A percentile compares a stretch with the other conserved stretches of the same genome.
Conservation (phyloP, 805 yeast genomes). For the Naumovozyma castellii region DNA sequence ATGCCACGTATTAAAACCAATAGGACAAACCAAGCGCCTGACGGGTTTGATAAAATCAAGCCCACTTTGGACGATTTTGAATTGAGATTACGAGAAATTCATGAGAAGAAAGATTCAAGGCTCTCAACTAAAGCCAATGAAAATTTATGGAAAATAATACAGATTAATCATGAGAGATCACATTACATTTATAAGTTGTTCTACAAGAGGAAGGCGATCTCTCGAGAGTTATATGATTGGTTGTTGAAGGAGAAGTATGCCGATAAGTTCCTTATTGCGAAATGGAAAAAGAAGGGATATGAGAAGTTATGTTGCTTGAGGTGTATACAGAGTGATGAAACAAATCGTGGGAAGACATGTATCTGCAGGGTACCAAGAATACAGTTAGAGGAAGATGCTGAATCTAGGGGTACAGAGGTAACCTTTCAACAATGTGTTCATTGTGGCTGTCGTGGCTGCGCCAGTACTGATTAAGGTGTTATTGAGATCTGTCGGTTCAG, state of each 20-base stretch:
- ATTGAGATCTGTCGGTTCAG: too few relatives aligned
- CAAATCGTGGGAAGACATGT: slow-evolving; percentile 60
- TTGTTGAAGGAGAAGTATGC: slow-evolving; percentile 55
- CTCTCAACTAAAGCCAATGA: slow-evolving; percentile 45
- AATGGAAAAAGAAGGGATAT: slow-evolving; percentile 79
- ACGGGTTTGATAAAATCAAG: slow-evolving; percentile 59
- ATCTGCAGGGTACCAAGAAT: slow-evolving; percentile 77
- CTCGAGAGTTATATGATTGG: slow-evolving; percentile 64
- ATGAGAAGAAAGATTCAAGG: slow-evolving; percentile 31
- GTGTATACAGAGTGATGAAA: slow-evolving; percentile 60
- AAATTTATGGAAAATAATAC: slow-evolving; percentile 59
- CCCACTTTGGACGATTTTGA: slow-evolving; percentile 56
- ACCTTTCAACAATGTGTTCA: slow-evolving; percentile 52
- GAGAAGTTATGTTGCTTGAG: slow-evolving; percentile 75
- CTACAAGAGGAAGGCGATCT: slow-evolving; percentile 60
- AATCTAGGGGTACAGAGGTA: slow-evolving; percentile 12
- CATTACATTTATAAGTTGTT: slow-evolving; percentile 66
- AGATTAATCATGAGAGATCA: slow-evolving; percentile 64
- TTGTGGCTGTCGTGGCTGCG: slow-evolving; percentile 82
- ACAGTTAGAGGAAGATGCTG: slow-evolving; percentile 33
- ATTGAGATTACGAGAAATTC: slow-evolving; percentile 46
- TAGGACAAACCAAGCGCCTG: slow-evolving; percentile 48
- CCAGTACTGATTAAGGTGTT: slow-evolving; percentile 50
- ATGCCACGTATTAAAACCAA: slow-evolving; percentile 21
- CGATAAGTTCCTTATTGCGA: slow-evolving; percentile 67